Conservation (phyloP, 495 filamentous ascomycete genomes). For the Pseudotulostoma volvatum region DNA sequence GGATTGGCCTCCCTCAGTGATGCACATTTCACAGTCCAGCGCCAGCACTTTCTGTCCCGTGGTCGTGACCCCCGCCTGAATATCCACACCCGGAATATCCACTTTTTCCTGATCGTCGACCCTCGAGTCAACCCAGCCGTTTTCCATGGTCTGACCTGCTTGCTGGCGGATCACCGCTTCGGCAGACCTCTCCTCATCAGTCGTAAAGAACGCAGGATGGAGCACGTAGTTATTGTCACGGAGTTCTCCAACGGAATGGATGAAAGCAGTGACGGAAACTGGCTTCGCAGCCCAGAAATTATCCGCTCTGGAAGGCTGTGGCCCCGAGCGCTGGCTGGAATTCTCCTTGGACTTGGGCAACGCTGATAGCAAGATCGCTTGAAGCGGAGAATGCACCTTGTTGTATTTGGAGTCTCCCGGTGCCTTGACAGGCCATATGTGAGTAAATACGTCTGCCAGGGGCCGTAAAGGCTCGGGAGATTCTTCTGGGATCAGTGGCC, state of each 20-base stretch:
- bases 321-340: constrained; percentile 34
- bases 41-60: constrained; percentile 67
- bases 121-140: constrained; percentile 73
- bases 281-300: constrained; percentile 48
- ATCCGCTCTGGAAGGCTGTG: constrained; percentile 38
- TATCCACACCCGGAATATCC: constrained; percentile 45
- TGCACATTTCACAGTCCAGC: constrained; percentile 94
- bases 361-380: constrained; percentile 57
- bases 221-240: constrained; percentile 63
- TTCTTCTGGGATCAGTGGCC: constrained; percentile 38
- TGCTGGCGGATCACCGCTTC: constrained; percentile 30
- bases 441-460: constrained; percentile 67
- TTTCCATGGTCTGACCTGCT: constrained; percentile 27
- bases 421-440: constrained; percentile 77
- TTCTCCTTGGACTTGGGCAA: constrained; percentile 44
- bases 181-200: constrained; percentile 22
- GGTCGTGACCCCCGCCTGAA: constrained; percentile 67
- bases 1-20: constrained; percentile 53
- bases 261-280: constrained; percentile 61
- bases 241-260: constrained; percentile 57
- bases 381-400: constrained; percentile 69
- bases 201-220: constrained; percentile 51
- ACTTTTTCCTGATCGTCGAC: constrained; percentile 52
- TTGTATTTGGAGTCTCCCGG: constrained; percentile 68
- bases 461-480: constrained; percentile 49